These are phyloP conservation scores for Vachellia collinsii DNA, from an alignment of 306 rosid species.

Conservation along the genomic window DNA sequence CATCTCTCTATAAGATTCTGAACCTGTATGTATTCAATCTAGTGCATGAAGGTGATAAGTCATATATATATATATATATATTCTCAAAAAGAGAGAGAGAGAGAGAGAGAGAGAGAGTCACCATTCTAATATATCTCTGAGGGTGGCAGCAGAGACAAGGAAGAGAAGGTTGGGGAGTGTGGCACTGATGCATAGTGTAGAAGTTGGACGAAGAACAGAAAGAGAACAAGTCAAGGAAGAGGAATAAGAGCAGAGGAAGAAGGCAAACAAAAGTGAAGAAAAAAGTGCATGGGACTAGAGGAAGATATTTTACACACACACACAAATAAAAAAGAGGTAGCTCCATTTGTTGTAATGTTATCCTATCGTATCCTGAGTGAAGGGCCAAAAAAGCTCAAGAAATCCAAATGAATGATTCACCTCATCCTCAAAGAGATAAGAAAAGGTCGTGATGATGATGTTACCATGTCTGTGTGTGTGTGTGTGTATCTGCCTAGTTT, in stretches of 20 bases:
- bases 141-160: slow-evolving; percentile 92
- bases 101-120: slow-evolving; percentile 6
- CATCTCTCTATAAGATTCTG: slow-evolving; percentile 94
- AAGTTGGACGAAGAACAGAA: slow-evolving; percentile 49
- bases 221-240: slow-evolving; percentile 37
- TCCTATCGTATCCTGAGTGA: slow-evolving; percentile 87
- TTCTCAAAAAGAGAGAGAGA: neutral
- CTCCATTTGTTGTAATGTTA: slow-evolving; percentile 33
- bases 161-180: slow-evolving; percentile 47
- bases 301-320: slow-evolving; percentile 46
- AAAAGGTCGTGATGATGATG: slow-evolving; percentile 15
- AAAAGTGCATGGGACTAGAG: slow-evolving; percentile 39
- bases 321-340: no score
- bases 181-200: slow-evolving; percentile 41
- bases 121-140: slow-evolving; percentile 80
- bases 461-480: slow-evolving; percentile 8
- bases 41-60: slow-evolving; percentile 28
- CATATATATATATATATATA: neutral
- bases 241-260: slow-evolving; percentile 15
- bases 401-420: slow-evolving; percentile 72
- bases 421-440: slow-evolving; percentile 84
- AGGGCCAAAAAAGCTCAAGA: slow-evolving; percentile 82
- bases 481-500: neutral
- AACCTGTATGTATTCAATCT: slow-evolving; percentile 56
- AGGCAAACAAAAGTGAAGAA: slow-evolving; percentile 37